Percentiles rank a stretch among this genome's conserved stretches.
These are phyloP conservation scores for Tetrahymena elliotti DNA, from an alignment of 73 alveolate genomes.

Conservation along the genomic window DNA sequence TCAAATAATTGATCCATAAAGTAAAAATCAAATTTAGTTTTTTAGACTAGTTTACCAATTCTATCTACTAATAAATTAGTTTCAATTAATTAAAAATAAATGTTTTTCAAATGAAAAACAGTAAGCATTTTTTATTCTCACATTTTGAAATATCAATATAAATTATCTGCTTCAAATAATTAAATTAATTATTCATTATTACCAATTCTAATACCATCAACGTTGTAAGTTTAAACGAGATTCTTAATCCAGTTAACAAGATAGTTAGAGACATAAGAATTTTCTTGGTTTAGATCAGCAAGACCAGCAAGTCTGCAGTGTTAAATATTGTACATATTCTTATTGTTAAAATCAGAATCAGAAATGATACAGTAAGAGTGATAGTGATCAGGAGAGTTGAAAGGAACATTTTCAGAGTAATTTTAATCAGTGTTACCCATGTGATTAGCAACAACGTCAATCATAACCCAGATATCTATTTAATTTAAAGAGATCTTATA, in stretches of 20 bases:
- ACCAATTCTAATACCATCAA: conserved; percentile 92
- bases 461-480: conserved; percentile 89
- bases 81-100: too few species aligned
- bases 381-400: conserved; percentile 75
- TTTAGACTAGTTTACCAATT: too few species aligned
- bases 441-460: conserved; percentile 97
- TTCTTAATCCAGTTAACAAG: conserved; percentile 75
- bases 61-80: too few species aligned
- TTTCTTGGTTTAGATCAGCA: conserved; percentile 85
- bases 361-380: conserved; percentile 71
- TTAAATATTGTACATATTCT: conserved; percentile 55
- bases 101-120: too few species aligned
- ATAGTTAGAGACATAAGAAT: conserved; percentile 61
- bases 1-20: too few species aligned
- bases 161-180: too few species aligned
- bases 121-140: too few species aligned
- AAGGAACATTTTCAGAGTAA: conserved; percentile 70
- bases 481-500: background rate
- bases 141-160: too few species aligned
- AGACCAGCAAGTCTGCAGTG: conserved; percentile 88
- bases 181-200: too few species aligned
- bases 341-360: conserved; percentile 30
- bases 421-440: conserved; percentile 53
- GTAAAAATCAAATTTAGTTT: too few species aligned
- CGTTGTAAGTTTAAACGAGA: conserved; percentile 52